Conservation (phyloP, 2,329 filamentous ascomycete species). For the Aspergillus pseudotamarii region DNA sequence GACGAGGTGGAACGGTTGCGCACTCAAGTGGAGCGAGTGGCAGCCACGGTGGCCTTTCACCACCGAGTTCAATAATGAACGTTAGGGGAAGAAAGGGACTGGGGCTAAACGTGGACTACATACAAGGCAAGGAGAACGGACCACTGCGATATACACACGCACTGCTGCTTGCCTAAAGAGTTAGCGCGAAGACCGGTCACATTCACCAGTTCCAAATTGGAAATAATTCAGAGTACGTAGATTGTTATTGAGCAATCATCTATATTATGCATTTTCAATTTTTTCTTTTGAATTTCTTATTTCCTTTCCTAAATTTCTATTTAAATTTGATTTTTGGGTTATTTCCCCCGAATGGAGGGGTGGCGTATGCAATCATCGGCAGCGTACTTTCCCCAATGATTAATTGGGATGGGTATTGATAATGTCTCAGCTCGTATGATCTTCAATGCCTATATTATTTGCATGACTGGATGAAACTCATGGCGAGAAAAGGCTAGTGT, state of each 20-base stretch:
- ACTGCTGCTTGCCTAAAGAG: constrained; percentile 17
- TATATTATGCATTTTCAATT: not conserved
- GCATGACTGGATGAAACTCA: not conserved
- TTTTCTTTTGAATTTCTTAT: not conserved
- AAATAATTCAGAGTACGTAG: not conserved
- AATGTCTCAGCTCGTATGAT: constrained; percentile 5
- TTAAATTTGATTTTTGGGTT: not conserved
- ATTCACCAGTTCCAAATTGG: constrained; percentile 9
- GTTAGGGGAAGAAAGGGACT: not conserved
- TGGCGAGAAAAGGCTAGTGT: not conserved
- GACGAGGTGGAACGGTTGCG: constrained; percentile 40
- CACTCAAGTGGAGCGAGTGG: constrained; percentile 38
- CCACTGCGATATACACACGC: constrained; percentile 19
- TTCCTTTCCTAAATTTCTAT: not conserved
- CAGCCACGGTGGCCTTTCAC: constrained; percentile 29
- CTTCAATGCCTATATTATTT: not conserved
- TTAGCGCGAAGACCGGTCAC: constrained; percentile 20
- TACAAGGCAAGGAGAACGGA: constrained; percentile 7
- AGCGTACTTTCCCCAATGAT: not conserved
- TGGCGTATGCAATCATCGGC: not conserved
- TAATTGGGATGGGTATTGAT: not conserved
- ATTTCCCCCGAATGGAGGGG: not conserved
- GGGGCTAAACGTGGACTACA: constrained; percentile 2
- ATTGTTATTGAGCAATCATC: not conserved
- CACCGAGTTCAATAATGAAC: constrained; percentile 19